phyloP scores from a whole-genome alignment of 2,329 filamentous ascomycete genomes.

The Ampelomyces quisqualis region DNA sequence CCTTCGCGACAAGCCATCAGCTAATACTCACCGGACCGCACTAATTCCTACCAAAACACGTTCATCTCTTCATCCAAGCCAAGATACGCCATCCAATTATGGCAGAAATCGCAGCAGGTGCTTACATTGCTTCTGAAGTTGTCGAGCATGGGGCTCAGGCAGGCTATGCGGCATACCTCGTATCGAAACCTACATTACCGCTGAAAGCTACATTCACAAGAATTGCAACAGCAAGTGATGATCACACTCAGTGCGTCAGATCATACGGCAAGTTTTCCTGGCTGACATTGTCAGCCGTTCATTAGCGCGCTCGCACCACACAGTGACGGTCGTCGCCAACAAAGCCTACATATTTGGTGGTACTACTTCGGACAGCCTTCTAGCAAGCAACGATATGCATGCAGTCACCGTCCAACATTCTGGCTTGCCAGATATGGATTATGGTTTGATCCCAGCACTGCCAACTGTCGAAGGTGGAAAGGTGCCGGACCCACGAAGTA shows the following conservation, averaged over 20 bases:
- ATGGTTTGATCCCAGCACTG: constrained; percentile 47
- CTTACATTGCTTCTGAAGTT: constrained; percentile 42
- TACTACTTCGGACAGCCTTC: constrained; percentile 34
- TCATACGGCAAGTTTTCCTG: constrained; percentile 1
- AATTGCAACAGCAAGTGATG: constrained; percentile 43
- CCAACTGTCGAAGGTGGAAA: constrained; percentile 30
- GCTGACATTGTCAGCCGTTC: constrained; percentile 26
- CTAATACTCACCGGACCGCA: no score
- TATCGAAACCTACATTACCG: constrained; percentile 47
- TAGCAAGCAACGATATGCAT: constrained; percentile 49
- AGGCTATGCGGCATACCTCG: constrained; percentile 45
- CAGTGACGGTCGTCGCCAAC: constrained; percentile 44
- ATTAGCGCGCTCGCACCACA: constrained; percentile 42
- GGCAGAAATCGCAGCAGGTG: constrained; percentile 46
- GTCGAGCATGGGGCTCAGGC: constrained; percentile 45
- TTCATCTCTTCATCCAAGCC: no score
- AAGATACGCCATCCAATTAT: constrained; percentile 21
- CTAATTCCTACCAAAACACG: no score
- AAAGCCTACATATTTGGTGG: constrained; percentile 52
- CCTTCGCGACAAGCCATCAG: no score
- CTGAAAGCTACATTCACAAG: constrained; percentile 47
- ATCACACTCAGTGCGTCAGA: constrained; percentile 32
- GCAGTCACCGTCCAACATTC: constrained; percentile 40
- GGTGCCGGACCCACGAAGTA: constrained; percentile 40
- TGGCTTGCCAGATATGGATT: constrained; percentile 41